Evolutionary conservation across 2,329 filamentous ascomycete species (phyloP), one percentile per base, ranked within the genome.

Genomic region (Cladophialophora immunda): DNA sequence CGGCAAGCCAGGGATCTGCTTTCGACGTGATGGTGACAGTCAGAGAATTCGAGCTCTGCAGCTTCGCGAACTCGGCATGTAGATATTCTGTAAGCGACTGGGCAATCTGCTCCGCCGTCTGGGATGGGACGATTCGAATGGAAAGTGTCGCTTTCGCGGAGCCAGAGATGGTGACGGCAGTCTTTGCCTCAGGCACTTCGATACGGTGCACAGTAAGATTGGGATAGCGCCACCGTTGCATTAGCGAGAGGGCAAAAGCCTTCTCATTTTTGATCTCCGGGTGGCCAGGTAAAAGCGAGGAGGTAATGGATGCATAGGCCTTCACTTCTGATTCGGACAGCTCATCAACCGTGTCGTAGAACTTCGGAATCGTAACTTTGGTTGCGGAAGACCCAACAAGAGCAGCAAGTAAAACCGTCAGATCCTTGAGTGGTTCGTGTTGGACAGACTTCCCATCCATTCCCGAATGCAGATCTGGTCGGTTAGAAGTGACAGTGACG

Each of bases 1-100:
- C 93, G 15, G 95, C 94, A 0, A 99, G 87, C 95, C 95, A 99
- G 0, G 95, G 93, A 76, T 99, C 95, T 0, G 95, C 94, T 79
- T 92, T 90, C 76, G 97, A 95, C 71, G 97, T 93, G 71, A 99
- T 94, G 32, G 89, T 90, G 45, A 99, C 87, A 1, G 85, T 90
- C 38, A 99, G 84, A 5, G 84, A 86, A 74, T 99, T 99, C 68
- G 92, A 90, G 0, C 92, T 94, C 32, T 90, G 89, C 1, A 98
- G 87, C 17, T 85, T 80, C 0, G 83, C 84, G 75, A 97, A 99
- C 71, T 93, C 87, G 13, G 85, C 81, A 55, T 88, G 79, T 0
- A 97, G 83, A 74, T 91, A 96, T 1, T 82, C 76, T 0, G 84
- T 87, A 4, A 99, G 83, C 0, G 86, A 83, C 17, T 85, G 81